Evolutionary conservation across 805 yeast species (phyloP).

Genomic region (Komagataella mondaviorum): DNA sequence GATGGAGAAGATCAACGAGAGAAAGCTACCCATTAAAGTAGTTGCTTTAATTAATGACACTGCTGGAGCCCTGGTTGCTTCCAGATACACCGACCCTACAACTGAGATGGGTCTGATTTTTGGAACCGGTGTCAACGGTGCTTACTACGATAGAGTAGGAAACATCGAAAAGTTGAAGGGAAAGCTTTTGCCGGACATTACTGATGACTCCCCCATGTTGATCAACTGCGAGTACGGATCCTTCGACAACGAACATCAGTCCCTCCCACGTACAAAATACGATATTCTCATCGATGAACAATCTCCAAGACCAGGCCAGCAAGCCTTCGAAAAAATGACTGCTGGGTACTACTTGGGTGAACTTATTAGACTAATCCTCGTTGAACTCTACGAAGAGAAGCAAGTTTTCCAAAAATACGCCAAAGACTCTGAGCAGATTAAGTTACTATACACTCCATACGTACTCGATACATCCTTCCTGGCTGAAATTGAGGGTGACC

Average conservation of each 20-base stretch:
- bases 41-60: conserved; percentile 96
- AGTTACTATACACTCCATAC: conserved; percentile 52
- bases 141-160: conserved; percentile 71
- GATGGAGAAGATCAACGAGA: conserved; percentile 56
- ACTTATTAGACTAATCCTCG: conserved; percentile 64
- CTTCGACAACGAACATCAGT: conserved; percentile 81
- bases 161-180: conserved; percentile 83
- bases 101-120: conserved; percentile 95
- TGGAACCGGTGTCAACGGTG: conserved; percentile 98
- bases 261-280: conserved; percentile 83
- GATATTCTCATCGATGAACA: conserved; percentile 73
- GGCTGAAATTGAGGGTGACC: conserved; percentile 83
- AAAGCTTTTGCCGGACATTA: conserved; percentile 49
- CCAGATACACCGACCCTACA: conserved; percentile 81
- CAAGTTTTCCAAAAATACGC: conserved; percentile 47
- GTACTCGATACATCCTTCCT: conserved; percentile 84
- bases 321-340: conserved; percentile 95
- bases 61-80: conserved; percentile 93
- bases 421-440: conserved; percentile 36
- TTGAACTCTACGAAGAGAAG: conserved; percentile 59
- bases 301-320: conserved; percentile 97
- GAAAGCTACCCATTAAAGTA: conserved; percentile 69
- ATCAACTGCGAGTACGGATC: conserved; percentile 99
- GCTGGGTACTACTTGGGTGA: conserved; percentile 97
- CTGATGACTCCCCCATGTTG: conserved; percentile 68